Conservation (phyloP, 2,329 filamentous ascomycete species). For the Phaeosphaeria sp. region DNA sequence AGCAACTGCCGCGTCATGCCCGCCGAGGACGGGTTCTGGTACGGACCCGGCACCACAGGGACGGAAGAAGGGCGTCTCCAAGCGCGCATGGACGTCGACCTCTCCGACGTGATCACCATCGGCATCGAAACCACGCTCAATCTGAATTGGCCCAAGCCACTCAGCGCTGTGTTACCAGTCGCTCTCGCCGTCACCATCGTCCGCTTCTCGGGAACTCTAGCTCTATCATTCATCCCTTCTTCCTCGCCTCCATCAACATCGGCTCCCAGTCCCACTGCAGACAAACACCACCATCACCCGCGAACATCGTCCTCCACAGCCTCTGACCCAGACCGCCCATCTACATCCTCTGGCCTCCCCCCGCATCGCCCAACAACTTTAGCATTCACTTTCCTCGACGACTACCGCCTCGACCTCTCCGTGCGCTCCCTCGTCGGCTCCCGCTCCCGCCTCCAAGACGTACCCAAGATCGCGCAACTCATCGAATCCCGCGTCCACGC, state of each 20-base stretch:
- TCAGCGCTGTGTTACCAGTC: conserved; percentile 88
- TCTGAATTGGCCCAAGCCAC: conserved; percentile 90
- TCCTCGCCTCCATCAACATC: conserved; percentile 35
- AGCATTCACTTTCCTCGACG: conserved; percentile 91
- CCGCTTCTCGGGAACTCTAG: conserved; percentile 92
- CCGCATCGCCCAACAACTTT: conserved; percentile 75
- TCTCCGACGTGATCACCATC: conserved; percentile 94
- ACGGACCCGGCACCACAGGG: conserved; percentile 53
- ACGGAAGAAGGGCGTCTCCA: conserved; percentile 79
- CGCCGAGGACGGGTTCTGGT: conserved; percentile 74
- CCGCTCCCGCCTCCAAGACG: conserved; percentile 80
- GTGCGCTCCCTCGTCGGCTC: conserved; percentile 81
- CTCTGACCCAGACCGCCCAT: conserved; percentile 54
- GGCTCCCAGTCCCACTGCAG: conserved; percentile 39
- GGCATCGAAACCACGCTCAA: conserved; percentile 93
- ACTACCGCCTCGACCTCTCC: conserved; percentile 84
- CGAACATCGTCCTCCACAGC: conserved; percentile 18
- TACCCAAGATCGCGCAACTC: conserved; percentile 86
- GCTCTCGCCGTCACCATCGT: conserved; percentile 91
- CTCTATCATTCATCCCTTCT: conserved; percentile 88
- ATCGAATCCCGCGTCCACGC: conserved; percentile 80
- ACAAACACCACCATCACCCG: neutral
- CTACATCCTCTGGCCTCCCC: conserved; percentile 24
- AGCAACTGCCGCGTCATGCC: conserved; percentile 97
- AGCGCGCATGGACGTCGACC: conserved; percentile 94